Evolutionary conservation across 148 eudicot species (phyloP), one percentile per base, ranked within the genome.

Genomic region (Fallopia convolvulus): DNA sequence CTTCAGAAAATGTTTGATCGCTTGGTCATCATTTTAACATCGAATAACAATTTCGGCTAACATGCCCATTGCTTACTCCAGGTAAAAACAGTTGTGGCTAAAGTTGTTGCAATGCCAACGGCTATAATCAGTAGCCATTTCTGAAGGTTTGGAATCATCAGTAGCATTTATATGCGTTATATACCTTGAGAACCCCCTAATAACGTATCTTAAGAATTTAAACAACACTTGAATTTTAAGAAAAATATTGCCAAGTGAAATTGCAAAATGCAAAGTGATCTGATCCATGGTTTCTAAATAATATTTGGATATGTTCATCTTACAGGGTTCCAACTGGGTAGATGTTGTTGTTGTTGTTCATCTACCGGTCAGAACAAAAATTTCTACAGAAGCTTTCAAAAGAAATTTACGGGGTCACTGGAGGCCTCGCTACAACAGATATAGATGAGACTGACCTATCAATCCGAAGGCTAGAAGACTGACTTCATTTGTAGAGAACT

Each of bases 381-480:
- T 92, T 74, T 84, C 74, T 87, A 78, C 91, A 88, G 78, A 85
- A 85, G 78, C 83, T 91, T 77, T 85, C 85, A 56, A 80, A 78
- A 39, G 99, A 92, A 80, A 83, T 95, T 42, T 76, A 80, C 77
- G 86, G 82, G 41, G 79, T 92, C 26, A 75, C 68, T 36, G 83
- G 81, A n/a, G 60, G 77, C 60, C 74, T 80, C 81, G 55, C 84
- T 49, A 73, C 82, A 41, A 81, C 72, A 74, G 76, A 58, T 21
- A 78, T 80, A 23, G 90, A 91, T 88, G 97, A 92, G 63, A 79
- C 84, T 75, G 97, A 91, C 72, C 84, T 92, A 56, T 91, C 97
- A 48, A 73, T 84, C 71, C 82, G 92, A 79, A 91, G 85, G 89
- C 91, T 95, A 70, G 97, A 89, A 78, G 97, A 92, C 30, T 26